These are phyloP conservation scores for Pseudogymnoascus sp. DNA, from an alignment of 2,329 filamentous ascomycete genomes.

Conservation along the genomic window DNA sequence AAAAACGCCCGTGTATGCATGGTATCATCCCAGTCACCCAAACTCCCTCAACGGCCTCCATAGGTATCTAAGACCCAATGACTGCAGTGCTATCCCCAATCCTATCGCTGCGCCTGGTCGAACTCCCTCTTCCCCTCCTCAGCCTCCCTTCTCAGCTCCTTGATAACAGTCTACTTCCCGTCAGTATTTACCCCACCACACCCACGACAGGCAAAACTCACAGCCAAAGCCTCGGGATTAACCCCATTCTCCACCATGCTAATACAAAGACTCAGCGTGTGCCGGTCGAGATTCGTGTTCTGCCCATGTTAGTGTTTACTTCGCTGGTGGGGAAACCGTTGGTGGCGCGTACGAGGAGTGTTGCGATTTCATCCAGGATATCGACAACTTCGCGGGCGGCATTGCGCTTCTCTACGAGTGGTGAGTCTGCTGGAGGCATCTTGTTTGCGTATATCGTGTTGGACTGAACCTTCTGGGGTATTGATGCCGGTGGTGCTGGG, in stretches of 20 bases:
- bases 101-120: conserved; percentile 1
- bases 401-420: conserved; percentile 53
- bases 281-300: conserved; percentile 90
- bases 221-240: conserved; percentile 88
- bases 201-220: conserved; percentile 41
- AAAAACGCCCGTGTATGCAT: conserved; percentile 5
- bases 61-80: neutral
- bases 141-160: conserved; percentile 27
- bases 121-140: conserved; percentile 21
- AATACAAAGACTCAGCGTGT: conserved; percentile 88
- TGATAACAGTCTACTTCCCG: conserved; percentile 24
- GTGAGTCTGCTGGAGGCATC: conserved; percentile 45
- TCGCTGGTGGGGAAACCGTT: neutral
- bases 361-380: conserved; percentile 78
- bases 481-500: neutral
- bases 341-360: conserved; percentile 64
- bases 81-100: neutral
- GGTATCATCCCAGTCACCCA: conserved; percentile 1
- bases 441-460: conserved; percentile 13
- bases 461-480: neutral
- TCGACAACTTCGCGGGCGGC: conserved; percentile 77
- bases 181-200: conserved; percentile 14
- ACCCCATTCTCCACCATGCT: conserved; percentile 96
- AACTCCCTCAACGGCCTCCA: neutral
- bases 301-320: conserved; percentile 32